phyloP scores from a whole-genome alignment of 2,329 filamentous ascomycete species.

The Epichloe sp. region DNA sequence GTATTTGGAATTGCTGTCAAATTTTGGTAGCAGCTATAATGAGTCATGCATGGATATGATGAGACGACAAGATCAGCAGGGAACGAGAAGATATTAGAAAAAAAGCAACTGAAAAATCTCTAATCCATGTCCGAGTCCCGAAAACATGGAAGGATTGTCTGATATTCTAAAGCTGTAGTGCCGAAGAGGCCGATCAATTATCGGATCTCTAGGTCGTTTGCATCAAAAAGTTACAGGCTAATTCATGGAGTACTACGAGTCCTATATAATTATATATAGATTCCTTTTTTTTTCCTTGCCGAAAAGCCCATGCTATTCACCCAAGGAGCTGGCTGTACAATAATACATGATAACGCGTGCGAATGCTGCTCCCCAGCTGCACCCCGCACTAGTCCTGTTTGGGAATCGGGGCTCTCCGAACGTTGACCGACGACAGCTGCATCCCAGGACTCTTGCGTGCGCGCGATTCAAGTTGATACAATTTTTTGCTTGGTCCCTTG shows the following conservation, averaged over 20 bases:
- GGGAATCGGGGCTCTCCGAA: conserved; percentile 11
- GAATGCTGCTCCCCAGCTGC: not conserved
- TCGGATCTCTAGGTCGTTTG: too few relatives aligned
- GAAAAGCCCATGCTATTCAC: too few relatives aligned
- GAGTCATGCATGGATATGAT: not conserved
- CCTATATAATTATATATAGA: too few relatives aligned
- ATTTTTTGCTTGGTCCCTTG: not conserved
- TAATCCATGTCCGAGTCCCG: not conserved
- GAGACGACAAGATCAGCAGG: not conserved
- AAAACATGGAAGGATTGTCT: not conserved
- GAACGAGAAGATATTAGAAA: not conserved
- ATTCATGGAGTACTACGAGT: too few relatives aligned
- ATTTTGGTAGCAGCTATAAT: not conserved
- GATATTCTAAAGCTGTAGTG: too few relatives aligned
- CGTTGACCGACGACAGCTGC: conserved; percentile 6
- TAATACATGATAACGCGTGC: too few relatives aligned
- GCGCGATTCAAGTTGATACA: not conserved
- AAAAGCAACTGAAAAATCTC: not conserved
- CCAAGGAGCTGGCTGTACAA: too few relatives aligned
- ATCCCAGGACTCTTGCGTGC: not conserved
- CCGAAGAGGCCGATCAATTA: too few relatives aligned
- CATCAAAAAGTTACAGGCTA: too few relatives aligned
- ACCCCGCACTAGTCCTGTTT: conserved; percentile 18
- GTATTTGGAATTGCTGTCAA: not conserved
- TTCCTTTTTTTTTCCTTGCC: too few relatives aligned